Percentiles rank a stretch among this genome's conserved stretches.
phyloP scores from a whole-genome alignment of 2,329 filamentous ascomycete genomes.

The Scorias spongiosa region DNA sequence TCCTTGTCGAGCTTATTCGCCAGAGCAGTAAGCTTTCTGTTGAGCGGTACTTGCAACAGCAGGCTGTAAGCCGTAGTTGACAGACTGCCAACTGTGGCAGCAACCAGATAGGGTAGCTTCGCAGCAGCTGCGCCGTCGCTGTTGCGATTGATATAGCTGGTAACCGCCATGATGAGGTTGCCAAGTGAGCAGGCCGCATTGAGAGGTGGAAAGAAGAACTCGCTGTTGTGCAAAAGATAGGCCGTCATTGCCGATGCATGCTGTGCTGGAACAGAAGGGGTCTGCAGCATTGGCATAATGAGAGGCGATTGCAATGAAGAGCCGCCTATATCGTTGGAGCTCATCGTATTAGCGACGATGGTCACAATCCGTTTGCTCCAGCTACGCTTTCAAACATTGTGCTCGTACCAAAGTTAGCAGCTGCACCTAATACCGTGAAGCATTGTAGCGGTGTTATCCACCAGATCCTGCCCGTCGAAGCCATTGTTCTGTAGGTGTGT shows the following conservation, averaged over 20 bases:
- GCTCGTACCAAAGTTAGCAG: constrained; percentile 16
- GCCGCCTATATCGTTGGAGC: constrained; percentile 7
- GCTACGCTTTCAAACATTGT: no score
- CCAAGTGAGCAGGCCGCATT: constrained; percentile 16
- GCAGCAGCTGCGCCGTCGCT: constrained; percentile 6
- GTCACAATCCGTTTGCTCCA: no score
- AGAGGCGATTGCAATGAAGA: constrained; percentile 19
- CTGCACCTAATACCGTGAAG: constrained; percentile 15
- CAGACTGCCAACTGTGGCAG: constrained; percentile 10
- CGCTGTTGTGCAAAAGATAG: constrained; percentile 17
- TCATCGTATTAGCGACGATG: no score
- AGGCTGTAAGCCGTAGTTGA: constrained; percentile 17
- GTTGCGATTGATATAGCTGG: constrained; percentile 13
- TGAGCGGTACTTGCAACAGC: constrained; percentile 17
- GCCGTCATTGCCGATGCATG: constrained; percentile 14
- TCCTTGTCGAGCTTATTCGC: constrained; percentile 12
- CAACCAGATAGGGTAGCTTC: constrained; percentile 12
- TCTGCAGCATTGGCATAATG: constrained; percentile 17
- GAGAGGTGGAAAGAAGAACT: constrained; percentile 18
- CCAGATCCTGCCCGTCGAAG: constrained; percentile 13
- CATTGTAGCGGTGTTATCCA: constrained; percentile 18
- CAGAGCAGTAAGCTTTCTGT: constrained; percentile 14
- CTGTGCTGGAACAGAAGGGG: constrained; percentile 11
- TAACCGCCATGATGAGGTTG: constrained; percentile 15
- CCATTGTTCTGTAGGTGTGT: constrained; percentile 6